Conservation (phyloP, 495 filamentous ascomycete species). For the Neurospora sp. region DNA sequence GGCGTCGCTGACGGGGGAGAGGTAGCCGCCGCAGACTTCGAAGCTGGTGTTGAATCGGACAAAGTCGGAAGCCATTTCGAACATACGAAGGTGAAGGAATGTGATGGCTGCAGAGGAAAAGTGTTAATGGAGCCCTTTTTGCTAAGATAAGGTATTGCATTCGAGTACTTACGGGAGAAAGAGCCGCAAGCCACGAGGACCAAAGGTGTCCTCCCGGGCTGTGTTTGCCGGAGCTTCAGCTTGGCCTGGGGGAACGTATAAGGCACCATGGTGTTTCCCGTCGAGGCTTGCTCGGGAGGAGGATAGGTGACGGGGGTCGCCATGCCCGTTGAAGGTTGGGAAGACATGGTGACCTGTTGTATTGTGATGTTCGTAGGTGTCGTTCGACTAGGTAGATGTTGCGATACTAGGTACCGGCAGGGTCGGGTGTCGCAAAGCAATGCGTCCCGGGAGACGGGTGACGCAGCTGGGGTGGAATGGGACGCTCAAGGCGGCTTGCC, state of each 20-base stretch:
- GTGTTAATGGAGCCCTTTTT: neutral
- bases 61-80: conserved; percentile 81
- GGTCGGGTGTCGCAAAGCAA: neutral
- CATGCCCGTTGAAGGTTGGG: neutral
- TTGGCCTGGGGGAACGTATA: conserved; percentile 69
- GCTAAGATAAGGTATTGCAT: neutral
- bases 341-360: neutral
- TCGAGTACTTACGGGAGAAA: conserved; percentile 44
- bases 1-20: conserved; percentile 54
- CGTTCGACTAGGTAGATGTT: neutral
- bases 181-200: conserved; percentile 85
- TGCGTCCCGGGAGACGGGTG: neutral
- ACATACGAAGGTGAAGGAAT: conserved; percentile 87
- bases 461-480: neutral
- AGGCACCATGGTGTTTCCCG: conserved; percentile 27
- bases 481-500: neutral
- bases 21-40: conserved; percentile 76
- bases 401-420: neutral
- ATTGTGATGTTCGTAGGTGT: neutral
- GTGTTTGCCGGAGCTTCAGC: conserved; percentile 56
- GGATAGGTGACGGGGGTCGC: neutral
- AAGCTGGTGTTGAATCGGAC: conserved; percentile 69
- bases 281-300: neutral
- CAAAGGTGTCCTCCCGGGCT: conserved; percentile 63
- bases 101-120: conserved; percentile 49